A percentile compares a stretch with the other conserved stretches of the same genome.
Conservation (phyloP, 2,329 filamentous ascomycete genomes). For the Colletotrichum sp. region DNA sequence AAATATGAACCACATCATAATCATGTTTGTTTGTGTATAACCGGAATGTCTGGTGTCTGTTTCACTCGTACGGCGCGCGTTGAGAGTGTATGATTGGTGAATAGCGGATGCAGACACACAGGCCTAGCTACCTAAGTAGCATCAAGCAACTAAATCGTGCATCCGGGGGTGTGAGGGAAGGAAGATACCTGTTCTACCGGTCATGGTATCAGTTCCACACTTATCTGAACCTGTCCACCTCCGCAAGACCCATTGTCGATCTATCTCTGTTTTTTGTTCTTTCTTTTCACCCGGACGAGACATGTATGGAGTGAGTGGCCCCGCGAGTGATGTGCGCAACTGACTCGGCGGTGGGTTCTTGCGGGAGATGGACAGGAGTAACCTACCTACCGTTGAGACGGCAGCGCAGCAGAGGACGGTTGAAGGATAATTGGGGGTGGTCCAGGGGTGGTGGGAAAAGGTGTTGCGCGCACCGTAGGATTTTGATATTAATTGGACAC, state of each 20-base stretch:
- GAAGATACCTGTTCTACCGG: neutral
- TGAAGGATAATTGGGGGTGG: neutral
- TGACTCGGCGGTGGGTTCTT: neutral
- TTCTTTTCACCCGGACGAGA: neutral
- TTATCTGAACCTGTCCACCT: neutral
- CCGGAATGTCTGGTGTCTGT: neutral
- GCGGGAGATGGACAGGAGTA: conserved; percentile 13
- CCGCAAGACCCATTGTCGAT: neutral
- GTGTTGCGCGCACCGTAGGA: neutral
- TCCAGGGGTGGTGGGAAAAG: neutral
- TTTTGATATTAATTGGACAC: neutral
- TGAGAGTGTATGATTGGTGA: neutral
- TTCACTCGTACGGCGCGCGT: neutral
- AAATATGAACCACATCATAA: neutral
- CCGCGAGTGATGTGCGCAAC: neutral
- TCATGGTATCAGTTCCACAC: neutral
- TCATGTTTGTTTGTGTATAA: neutral
- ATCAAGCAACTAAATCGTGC: neutral
- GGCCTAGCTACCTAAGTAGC: neutral
- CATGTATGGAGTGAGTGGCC: neutral
- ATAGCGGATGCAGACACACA: neutral
- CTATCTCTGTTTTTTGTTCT: neutral
- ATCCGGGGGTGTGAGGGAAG: neutral
- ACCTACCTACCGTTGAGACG: neutral
- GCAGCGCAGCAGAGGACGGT: neutral